Percentiles rank a stretch among this genome's conserved stretches.
Evolutionary conservation across 1,139 yeast genomes (phyloP).

Genomic region (Suhomyces kunorum): DNA sequence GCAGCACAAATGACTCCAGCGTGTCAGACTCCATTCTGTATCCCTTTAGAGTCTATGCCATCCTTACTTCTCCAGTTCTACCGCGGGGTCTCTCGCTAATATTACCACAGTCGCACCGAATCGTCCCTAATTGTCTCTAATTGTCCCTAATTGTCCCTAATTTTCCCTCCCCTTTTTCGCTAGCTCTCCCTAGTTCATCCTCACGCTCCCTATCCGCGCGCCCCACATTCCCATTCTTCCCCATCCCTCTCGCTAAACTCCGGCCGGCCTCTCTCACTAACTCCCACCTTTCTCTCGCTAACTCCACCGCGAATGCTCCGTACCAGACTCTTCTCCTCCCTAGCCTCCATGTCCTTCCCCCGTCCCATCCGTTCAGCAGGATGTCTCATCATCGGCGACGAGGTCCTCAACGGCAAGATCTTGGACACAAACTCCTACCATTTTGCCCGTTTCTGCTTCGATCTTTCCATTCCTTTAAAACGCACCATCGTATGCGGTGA

Average conservation of each 20-base stretch:
- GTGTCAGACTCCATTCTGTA: too few species aligned
- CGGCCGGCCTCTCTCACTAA: neutral
- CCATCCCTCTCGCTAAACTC: neutral
- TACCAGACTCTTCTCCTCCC: neutral
- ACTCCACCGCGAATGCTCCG: neutral
- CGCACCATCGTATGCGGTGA: constrained; percentile 77
- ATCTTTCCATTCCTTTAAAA: constrained; percentile 61
- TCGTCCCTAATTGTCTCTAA: too few species aligned
- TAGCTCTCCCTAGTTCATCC: too few species aligned
- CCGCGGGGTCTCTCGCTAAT: too few species aligned
- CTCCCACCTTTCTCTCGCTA: neutral
- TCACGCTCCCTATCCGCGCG: too few species aligned
- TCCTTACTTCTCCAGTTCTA: too few species aligned
- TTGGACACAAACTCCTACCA: constrained; percentile 72
- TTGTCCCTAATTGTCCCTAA: too few species aligned
- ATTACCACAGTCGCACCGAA: too few species aligned
- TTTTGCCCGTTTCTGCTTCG: constrained; percentile 72
- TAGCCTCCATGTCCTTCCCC: neutral
- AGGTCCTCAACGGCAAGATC: constrained; percentile 84
- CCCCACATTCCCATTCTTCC: neutral
- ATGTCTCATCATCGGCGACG: constrained; percentile 78
- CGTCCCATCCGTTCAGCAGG: constrained; percentile 31
- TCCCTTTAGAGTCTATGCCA: too few species aligned
- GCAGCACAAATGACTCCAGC: too few species aligned
- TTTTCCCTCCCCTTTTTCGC: too few species aligned